phyloP scores from a whole-genome alignment of 2,329 filamentous ascomycete species.

The Cryphonectria carpinicola region DNA sequence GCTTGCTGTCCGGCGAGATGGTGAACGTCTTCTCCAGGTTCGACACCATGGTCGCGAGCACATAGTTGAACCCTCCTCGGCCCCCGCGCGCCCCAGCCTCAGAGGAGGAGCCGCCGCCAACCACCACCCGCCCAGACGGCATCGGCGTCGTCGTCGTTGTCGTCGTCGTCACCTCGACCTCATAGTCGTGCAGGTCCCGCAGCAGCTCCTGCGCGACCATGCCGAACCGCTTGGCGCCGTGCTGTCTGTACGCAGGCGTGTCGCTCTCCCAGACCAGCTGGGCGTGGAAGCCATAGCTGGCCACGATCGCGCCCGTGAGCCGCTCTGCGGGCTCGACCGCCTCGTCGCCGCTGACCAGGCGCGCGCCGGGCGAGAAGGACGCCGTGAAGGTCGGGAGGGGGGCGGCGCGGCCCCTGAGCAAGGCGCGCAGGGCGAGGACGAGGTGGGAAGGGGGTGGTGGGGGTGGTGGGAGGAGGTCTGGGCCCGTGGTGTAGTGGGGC shows the following conservation, averaged over 20 bases:
- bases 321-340: conserved; percentile 36
- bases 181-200: conserved; percentile 55
- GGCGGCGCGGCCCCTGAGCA: conserved; percentile 60
- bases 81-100: neutral
- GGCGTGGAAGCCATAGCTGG: conserved; percentile 88
- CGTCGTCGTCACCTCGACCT: conserved; percentile 45
- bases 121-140: conserved; percentile 29
- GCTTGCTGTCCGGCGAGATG: conserved; percentile 74
- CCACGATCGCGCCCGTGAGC: conserved; percentile 79
- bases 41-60: conserved; percentile 76
- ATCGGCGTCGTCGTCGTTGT: too few relatives aligned
- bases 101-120: conserved; percentile 35
- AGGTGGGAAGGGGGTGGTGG: conserved; percentile 46
- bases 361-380: conserved; percentile 62
- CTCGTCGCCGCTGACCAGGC: conserved; percentile 41
- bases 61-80: conserved; percentile 66
- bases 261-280: conserved; percentile 90
- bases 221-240: conserved; percentile 77
- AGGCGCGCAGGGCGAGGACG: conserved; percentile 50
- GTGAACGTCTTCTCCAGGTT: conserved; percentile 81
- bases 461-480: conserved; percentile 23
- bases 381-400: conserved; percentile 67
- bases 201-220: conserved; percentile 82
- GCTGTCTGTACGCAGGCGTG: conserved; percentile 76
- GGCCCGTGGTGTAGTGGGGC: conserved; percentile 50